Evolutionary conservation across 169 alveolate genomes (phyloP).

Genomic region (Plasmodium inui): DNA sequence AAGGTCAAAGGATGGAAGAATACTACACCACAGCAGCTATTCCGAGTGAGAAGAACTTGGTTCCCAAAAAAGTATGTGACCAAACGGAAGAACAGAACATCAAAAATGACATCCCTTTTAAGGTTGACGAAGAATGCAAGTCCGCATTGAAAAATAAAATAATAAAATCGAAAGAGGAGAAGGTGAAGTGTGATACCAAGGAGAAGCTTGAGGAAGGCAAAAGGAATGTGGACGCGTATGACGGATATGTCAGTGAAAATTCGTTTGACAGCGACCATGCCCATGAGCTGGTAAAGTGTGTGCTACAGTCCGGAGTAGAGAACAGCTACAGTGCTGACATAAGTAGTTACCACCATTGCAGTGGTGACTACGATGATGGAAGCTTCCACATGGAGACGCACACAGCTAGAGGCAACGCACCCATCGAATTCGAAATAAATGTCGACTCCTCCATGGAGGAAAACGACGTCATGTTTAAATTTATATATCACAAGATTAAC

Average conservation of each 20-base stretch:
- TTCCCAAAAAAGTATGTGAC: neutral
- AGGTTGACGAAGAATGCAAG: neutral
- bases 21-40: neutral
- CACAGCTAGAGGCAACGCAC: neutral
- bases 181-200: neutral
- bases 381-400: neutral
- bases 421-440: slow-evolving; percentile 31
- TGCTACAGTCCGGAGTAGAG: neutral
- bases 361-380: neutral
- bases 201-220: neutral
- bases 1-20: neutral
- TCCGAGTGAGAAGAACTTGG: neutral
- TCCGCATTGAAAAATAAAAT: neutral
- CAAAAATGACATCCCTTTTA: neutral
- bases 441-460: slow-evolving; percentile 6
- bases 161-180: neutral
- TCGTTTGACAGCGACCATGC: slow-evolving; percentile 54
- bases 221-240: neutral
- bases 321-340: neutral
- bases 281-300: neutral
- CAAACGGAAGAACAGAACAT: neutral
- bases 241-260: slow-evolving; percentile 23
- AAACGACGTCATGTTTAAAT: slow-evolving; percentile 4
- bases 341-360: neutral
- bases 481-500: slow-evolving; percentile 34